Base-by-base conservation (phyloP, 2,329 filamentous ascomycete species). In the Claviceps fusiformis region DNA sequence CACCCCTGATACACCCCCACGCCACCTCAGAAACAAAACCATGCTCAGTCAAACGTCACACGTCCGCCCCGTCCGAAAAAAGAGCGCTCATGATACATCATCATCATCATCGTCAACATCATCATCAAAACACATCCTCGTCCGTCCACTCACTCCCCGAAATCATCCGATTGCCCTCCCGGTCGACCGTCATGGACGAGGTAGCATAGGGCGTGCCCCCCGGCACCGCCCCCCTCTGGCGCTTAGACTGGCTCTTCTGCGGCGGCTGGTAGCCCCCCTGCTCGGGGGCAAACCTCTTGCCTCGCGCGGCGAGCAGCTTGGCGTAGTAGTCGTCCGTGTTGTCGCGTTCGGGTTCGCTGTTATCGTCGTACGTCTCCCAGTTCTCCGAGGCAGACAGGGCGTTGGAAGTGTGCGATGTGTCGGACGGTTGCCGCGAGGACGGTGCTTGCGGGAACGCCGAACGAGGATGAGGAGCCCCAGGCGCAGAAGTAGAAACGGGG, bases 361-460 rank as follows among this genome's bases (percentile, higher is more conserved):
- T 82, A 67, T 95, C 89, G 62, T 93, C 91, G 63, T 93, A 97
- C 10, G 91, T 95, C 70, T 97, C 92, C 92, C 92, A 97, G 68
- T 97, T 97, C 71, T 97, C 92, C 3, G 89, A 95, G 1, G 88
- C 89, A 5, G 87, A 89, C 31, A 87, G 77, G 27, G 77, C 78
- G 1, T 86, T 89, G n/a, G 88, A 91, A 0, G 84, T 81, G 60
- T 83, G 83, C 45, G 87, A 91, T 1, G 85, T 85, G 52, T 60
- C 63, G 3, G 70, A 73, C 17, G 86, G 83, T 62, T 92, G 87
- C 50, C 89, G 76, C 1, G 74, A 75, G 2, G 75, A 70, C 1
- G 70, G 70, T 17, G 71, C 71, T 37, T 72, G 71, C 15, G 70
- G 65, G 57, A 75, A 77, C 58, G 63, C 64, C 57, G 67, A 61